A percentile compares a stretch with the other conserved stretches of the same genome.
Evolutionary conservation across 345 rosid genomes (phyloP).

Genomic region (Diplotaxis tenuifolia): DNA sequence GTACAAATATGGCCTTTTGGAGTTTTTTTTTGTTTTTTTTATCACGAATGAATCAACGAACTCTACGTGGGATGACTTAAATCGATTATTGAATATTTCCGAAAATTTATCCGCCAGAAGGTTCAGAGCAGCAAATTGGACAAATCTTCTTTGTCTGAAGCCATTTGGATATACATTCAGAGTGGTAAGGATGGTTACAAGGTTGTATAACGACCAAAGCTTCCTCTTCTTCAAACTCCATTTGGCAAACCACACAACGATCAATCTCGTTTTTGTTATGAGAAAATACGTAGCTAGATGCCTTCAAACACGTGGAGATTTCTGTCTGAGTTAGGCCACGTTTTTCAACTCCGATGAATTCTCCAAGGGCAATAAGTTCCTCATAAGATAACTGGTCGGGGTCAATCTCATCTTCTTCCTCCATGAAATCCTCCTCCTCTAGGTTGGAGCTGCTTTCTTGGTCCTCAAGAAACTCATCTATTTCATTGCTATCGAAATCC

Average conservation of each 20-base stretch:
- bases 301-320: conserved; percentile 41
- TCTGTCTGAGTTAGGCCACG: conserved; percentile 50
- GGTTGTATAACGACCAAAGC: conserved; percentile 43
- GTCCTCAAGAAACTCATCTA: conserved; percentile 31
- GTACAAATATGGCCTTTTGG: too few relatives aligned
- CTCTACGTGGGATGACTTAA: neutral
- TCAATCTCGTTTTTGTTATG: conserved; percentile 42
- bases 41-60: too few relatives aligned
- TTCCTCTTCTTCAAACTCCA: conserved; percentile 65
- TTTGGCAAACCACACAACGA: conserved; percentile 71
- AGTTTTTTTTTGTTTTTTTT: too few relatives aligned
- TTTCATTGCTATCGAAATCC: too few relatives aligned
- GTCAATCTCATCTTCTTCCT: too few relatives aligned
- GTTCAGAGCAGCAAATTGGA: conserved; percentile 69
- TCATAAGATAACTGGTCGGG: conserved; percentile 69
- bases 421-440: too few relatives aligned
- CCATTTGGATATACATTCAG: conserved; percentile 65
- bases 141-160: conserved; percentile 65
- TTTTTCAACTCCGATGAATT: conserved; percentile 58
- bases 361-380: conserved; percentile 67
- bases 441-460: too few relatives aligned
- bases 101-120: conserved; percentile 10
- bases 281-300: neutral
- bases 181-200: conserved; percentile 69
- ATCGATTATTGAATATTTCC: neutral